Percentiles rank a stretch among this genome's conserved stretches.
Evolutionary conservation across 2,329 filamentous ascomycete genomes (phyloP).

Genomic region (Capronia epimyces): DNA sequence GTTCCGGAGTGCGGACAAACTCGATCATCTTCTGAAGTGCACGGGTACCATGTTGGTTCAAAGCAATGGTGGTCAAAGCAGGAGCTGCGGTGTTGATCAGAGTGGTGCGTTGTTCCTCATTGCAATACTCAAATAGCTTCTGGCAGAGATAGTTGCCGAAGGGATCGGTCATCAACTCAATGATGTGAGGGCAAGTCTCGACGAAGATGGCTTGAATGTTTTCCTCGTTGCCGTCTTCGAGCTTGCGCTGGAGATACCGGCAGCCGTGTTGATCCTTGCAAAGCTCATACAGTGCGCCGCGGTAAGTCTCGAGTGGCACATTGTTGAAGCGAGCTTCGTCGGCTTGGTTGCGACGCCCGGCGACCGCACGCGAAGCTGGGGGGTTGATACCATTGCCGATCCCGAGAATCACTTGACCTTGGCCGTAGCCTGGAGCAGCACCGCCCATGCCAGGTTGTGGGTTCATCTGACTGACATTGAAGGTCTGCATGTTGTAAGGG

Average conservation of each 20-base stretch:
- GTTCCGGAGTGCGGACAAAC: conserved; percentile 77
- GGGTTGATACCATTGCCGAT: conserved; percentile 47
- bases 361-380: conserved; percentile 63
- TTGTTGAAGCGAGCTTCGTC: conserved; percentile 68
- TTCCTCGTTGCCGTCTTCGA: conserved; percentile 80
- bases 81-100: conserved; percentile 85
- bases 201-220: conserved; percentile 89
- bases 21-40: conserved; percentile 99
- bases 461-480: conserved; percentile 25
- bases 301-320: conserved; percentile 71
- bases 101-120: conserved; percentile 86
- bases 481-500: conserved; percentile 34
- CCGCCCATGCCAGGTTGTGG: conserved; percentile 30
- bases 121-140: conserved; percentile 93
- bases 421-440: conserved; percentile 41
- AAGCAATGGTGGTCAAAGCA: conserved; percentile 83
- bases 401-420: conserved; percentile 52
- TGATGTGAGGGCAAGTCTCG: conserved; percentile 87
- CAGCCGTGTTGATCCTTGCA: conserved; percentile 99
- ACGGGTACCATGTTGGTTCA: conserved; percentile 95
- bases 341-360: conserved; percentile 58
- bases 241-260: conserved; percentile 91
- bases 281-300: conserved; percentile 76
- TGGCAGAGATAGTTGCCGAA: conserved; percentile 99
- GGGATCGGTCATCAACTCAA: conserved; percentile 97